These are phyloP conservation scores for Leishmania lainsoni DNA, from an alignment of 208 protist genomes.

Conservation along the genomic window DNA sequence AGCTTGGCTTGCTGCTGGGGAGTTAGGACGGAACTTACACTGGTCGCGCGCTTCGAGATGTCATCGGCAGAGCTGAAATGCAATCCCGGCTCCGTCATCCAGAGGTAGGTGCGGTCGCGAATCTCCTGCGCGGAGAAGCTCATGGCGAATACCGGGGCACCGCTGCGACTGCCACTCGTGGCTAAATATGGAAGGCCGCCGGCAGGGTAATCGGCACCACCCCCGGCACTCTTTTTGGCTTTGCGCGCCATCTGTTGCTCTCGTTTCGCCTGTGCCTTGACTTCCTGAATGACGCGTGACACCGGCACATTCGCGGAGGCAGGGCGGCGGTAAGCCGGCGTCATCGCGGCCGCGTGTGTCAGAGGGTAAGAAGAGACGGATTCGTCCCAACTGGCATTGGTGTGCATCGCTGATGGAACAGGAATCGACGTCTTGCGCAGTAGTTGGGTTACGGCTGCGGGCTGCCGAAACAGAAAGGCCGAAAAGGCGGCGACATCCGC, in stretches of 20 bases:
- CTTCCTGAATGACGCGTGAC: constrained; percentile 44
- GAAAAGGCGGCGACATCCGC: constrained; percentile 22
- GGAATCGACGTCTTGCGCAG: not conserved
- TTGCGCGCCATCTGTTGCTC: not conserved
- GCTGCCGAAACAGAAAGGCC: constrained; percentile 2
- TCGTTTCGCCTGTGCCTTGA: constrained; percentile 18
- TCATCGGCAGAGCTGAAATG: not conserved
- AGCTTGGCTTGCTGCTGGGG: constrained; percentile 18
- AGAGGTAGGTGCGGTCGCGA: constrained; percentile 33
- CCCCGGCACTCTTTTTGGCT: not conserved
- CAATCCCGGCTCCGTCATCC: constrained; percentile 5
- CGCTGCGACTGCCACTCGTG: not conserved
- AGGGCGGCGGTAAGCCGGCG: constrained; percentile 59
- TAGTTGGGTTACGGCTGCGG: not conserved
- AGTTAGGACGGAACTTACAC: not conserved
- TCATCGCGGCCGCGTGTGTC: not conserved
- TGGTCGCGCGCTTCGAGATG: not conserved
- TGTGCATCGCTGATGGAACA: not conserved
- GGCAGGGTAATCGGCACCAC: not conserved
- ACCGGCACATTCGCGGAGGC: constrained; percentile 69
- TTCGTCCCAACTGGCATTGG: not conserved
- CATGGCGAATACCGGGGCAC: constrained; percentile 1
- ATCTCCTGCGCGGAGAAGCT: constrained; percentile 30
- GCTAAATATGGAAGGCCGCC: not conserved
- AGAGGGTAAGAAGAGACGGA: not conserved